These are phyloP conservation scores for Coffea canephora DNA, from an alignment of 257 asterid species.

Conservation along the genomic window DNA sequence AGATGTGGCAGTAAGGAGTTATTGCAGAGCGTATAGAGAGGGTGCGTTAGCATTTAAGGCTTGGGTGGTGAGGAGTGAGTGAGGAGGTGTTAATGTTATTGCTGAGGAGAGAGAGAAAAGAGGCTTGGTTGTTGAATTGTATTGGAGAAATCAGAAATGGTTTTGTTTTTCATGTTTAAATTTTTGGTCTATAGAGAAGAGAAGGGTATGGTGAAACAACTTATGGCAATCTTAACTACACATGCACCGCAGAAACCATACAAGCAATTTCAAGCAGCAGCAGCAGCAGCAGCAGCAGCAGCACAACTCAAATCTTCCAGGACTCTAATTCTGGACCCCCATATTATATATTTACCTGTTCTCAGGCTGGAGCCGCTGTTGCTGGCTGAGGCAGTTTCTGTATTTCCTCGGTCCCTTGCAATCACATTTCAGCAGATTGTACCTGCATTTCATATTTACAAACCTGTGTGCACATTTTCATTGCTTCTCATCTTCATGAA, in stretches of 20 bases:
- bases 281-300: neutral
- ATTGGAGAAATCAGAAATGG: too few relatives aligned
- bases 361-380: neutral
- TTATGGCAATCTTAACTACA: slow-evolving; percentile 29
- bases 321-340: slow-evolving; percentile 1
- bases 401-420: neutral
- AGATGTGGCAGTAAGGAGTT: slow-evolving; percentile 65
- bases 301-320: slow-evolving; percentile 10
- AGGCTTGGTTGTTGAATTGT: neutral
- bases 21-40: slow-evolving; percentile 69
- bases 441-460: neutral
- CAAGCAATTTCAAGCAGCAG: neutral
- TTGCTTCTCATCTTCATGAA: neutral
- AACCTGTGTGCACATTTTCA: neutral
- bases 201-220: slow-evolving; percentile 26
- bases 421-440: neutral
- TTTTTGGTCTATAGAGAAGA: slow-evolving; percentile 30
- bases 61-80: slow-evolving; percentile 31
- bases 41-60: slow-evolving; percentile 82
- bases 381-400: neutral
- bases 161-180: slow-evolving; percentile 30
- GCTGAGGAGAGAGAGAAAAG: slow-evolving; percentile 45
- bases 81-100: slow-evolving; percentile 40
- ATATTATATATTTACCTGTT: too few relatives aligned
- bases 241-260: neutral